A percentile compares a stretch with the other conserved stretches of the same genome.
Evolutionary conservation across 805 yeast species (phyloP).

Genomic region (Barnettozyma siamensis): DNA sequence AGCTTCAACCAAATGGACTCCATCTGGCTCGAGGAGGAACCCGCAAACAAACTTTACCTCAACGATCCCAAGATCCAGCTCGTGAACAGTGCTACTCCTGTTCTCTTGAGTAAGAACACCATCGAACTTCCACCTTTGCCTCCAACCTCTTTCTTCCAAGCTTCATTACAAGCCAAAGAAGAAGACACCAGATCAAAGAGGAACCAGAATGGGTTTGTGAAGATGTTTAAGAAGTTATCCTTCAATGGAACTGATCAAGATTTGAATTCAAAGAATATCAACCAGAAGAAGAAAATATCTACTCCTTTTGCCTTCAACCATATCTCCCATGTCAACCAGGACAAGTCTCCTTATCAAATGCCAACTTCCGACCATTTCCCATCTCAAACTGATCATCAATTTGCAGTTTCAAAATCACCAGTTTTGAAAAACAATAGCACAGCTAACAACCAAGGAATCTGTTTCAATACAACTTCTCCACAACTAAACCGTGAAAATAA

Average conservation of each 20-base stretch:
- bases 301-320: conserved; percentile 36
- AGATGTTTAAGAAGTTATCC: conserved; percentile 28
- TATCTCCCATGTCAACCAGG: conserved; percentile 34
- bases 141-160: conserved; percentile 22
- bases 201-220: conserved; percentile 24
- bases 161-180: conserved; percentile 4
- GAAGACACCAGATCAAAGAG: conserved; percentile 1
- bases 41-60: conserved; percentile 28
- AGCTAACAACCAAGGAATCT: conserved; percentile 10
- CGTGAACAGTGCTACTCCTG: conserved; percentile 31
- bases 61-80: conserved; percentile 27
- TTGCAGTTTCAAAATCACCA: too few relatives aligned
- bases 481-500: conserved; percentile 4
- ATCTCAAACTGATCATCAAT: too few relatives aligned
- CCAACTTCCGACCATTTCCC: conserved; percentile 1
- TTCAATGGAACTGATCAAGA: conserved; percentile 13
- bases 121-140: conserved; percentile 33
- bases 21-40: conserved; percentile 38
- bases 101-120: conserved; percentile 27
- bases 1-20: conserved; percentile 28
- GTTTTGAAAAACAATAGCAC: neutral
- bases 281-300: conserved; percentile 25
- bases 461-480: conserved; percentile 20
- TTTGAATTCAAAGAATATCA: conserved; percentile 1
- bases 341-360: conserved; percentile 13